phyloP scores from a whole-genome alignment of 2,329 filamentous ascomycete species.

The Fusarium sublunatum region DNA sequence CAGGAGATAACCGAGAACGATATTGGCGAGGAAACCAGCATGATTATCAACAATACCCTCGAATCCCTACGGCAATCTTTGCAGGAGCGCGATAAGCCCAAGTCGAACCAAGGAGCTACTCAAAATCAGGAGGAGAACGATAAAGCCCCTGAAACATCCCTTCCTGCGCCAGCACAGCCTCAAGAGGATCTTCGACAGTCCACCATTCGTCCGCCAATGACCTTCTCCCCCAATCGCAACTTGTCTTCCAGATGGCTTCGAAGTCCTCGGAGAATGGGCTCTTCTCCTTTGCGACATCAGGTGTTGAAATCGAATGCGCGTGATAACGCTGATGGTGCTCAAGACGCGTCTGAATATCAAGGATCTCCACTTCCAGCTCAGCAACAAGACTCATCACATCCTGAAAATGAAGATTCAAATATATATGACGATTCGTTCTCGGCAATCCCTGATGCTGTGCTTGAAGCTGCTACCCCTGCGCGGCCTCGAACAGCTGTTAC shows the following conservation, averaged over 20 bases:
- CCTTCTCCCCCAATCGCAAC: conserved; percentile 39
- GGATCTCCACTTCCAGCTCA: conserved; percentile 16
- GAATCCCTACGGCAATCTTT: conserved; percentile 59
- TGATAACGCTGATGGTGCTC: conserved; percentile 34
- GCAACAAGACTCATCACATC: conserved; percentile 13
- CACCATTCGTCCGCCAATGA: conserved; percentile 30
- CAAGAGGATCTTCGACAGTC: conserved; percentile 28
- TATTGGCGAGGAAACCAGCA: conserved; percentile 66
- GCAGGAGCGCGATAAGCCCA: conserved; percentile 33
- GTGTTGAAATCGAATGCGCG: conserved; percentile 49
- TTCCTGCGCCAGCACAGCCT: conserved; percentile 11
- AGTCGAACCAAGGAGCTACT: conserved; percentile 12
- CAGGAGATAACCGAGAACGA: conserved; percentile 55
- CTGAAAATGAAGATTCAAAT: conserved; percentile 48
- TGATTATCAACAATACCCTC: conserved; percentile 67
- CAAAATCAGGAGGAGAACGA: conserved; percentile 16
- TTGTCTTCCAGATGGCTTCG: conserved; percentile 47
- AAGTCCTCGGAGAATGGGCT: conserved; percentile 51
- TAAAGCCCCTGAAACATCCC: conserved; percentile 15
- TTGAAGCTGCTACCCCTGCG: conserved; percentile 61
- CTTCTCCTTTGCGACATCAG: conserved; percentile 50
- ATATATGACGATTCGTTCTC: conserved; percentile 68
- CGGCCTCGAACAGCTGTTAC: conserved; percentile 30
- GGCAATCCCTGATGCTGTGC: conserved; percentile 63
- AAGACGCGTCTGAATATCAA: conserved; percentile 9